These are phyloP conservation scores for Penicillium bovifimosum DNA, from an alignment of 495 filamentous ascomycete genomes.

Conservation along the genomic window DNA sequence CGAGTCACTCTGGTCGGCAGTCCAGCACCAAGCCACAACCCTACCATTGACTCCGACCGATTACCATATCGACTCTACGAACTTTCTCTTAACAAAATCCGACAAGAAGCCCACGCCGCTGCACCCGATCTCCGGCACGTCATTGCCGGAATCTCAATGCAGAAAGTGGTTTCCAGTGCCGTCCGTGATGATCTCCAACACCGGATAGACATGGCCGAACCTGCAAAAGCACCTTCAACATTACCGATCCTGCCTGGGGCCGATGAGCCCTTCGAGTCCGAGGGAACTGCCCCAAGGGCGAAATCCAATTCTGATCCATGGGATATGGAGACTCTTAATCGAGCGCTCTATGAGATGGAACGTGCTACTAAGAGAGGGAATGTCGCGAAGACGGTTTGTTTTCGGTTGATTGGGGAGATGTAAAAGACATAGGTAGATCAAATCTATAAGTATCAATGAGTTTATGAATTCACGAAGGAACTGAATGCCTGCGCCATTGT, in stretches of 20 bases:
- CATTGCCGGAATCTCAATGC: conserved; percentile 22
- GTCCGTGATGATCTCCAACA: conserved; percentile 19
- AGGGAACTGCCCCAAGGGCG: not conserved
- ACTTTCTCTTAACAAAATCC: conserved; percentile 24
- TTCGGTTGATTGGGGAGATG: conserved; percentile 22
- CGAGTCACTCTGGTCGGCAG: conserved; percentile 8
- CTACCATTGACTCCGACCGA: conserved; percentile 18
- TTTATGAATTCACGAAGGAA: not conserved
- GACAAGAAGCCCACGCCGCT: conserved; percentile 19
- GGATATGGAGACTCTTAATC: conserved; percentile 18
- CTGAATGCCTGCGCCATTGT: not conserved
- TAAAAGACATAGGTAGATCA: not conserved
- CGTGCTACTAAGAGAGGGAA: conserved; percentile 15
- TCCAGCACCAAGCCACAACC: conserved; percentile 8
- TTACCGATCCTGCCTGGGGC: conserved; percentile 12
- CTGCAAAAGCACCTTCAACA: not conserved
- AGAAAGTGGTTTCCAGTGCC: conserved; percentile 10
- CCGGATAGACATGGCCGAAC: conserved; percentile 14
- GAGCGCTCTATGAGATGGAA: conserved; percentile 18
- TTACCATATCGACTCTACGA: conserved; percentile 23
- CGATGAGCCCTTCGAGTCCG: conserved; percentile 13
- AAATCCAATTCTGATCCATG: not conserved
- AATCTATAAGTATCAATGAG: not conserved
- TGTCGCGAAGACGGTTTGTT: conserved; percentile 19
- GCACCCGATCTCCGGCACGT: conserved; percentile 24